phyloP scores from a whole-genome alignment of 148 eudicot species.

The Cornus kousa region DNA sequence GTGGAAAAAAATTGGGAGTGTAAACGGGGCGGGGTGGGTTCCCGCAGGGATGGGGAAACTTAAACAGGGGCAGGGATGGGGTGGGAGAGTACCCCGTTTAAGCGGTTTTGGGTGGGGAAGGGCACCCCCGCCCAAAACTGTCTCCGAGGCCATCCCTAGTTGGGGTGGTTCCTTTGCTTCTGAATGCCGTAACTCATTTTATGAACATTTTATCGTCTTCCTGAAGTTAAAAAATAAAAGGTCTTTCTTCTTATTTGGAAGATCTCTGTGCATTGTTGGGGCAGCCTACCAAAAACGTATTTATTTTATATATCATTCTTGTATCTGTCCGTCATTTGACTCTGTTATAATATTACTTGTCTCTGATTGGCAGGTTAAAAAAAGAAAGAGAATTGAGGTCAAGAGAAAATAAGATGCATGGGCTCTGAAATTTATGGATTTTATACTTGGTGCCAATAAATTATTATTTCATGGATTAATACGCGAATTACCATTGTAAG shows the following conservation, averaged over 20 bases:
- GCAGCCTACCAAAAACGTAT: too few species aligned
- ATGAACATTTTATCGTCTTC: background rate
- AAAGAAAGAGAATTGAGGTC: slow-evolving; percentile 57
- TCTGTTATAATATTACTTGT: too few species aligned
- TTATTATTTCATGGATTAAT: slow-evolving; percentile 76
- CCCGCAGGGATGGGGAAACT: too few species aligned
- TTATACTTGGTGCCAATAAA: slow-evolving; percentile 70
- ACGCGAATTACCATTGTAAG: slow-evolving; percentile 90
- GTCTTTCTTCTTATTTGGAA: background rate
- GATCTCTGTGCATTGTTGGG: too few species aligned
- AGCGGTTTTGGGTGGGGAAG: too few species aligned
- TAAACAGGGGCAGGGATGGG: too few species aligned
- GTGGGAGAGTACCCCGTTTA: too few species aligned
- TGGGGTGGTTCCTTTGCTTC: background rate
- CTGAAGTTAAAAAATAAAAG: background rate
- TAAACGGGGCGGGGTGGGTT: too few species aligned
- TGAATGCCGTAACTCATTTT: background rate
- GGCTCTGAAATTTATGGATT: slow-evolving; percentile 78
- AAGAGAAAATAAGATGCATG: slow-evolving; percentile 68
- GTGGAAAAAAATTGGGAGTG: too few species aligned
- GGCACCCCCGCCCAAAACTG: too few species aligned
- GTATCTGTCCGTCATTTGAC: too few species aligned
- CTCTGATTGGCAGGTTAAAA: slow-evolving; percentile 45
- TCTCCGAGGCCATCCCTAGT: background rate
- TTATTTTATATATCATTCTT: too few species aligned